Percentiles rank a stretch among this genome's conserved stretches.
Evolutionary conservation across 345 rosid genomes (phyloP).

Genomic region (Lepidium africanum): DNA sequence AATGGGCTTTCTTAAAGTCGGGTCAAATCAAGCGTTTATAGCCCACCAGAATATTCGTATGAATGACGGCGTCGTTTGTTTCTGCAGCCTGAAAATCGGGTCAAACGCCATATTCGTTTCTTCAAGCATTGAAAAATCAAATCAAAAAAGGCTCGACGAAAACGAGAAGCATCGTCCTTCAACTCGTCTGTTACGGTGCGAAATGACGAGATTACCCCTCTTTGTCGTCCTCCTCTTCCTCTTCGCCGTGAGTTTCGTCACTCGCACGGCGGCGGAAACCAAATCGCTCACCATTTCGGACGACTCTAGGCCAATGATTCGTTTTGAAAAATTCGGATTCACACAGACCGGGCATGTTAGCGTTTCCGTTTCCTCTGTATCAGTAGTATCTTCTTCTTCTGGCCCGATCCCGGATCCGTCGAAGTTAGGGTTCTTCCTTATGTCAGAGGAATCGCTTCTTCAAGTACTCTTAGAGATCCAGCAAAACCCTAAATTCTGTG

Average conservation of each 20-base stretch:
- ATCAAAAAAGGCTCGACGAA: background rate
- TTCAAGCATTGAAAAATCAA: background rate
- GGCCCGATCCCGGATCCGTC: slow-evolving; percentile 43
- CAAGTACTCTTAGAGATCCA: slow-evolving; percentile 75
- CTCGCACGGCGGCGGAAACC: slow-evolving; percentile 50
- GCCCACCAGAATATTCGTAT: background rate
- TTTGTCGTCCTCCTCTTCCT: slow-evolving; percentile 24
- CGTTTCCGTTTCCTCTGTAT: slow-evolving; percentile 58
- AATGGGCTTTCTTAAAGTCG: background rate
- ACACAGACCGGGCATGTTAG: slow-evolving; percentile 65
- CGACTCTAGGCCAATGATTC: slow-evolving; percentile 82
- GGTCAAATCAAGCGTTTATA: background rate
- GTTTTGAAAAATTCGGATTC: slow-evolving; percentile 92
- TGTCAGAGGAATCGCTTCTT: slow-evolving; percentile 80
- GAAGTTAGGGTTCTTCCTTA: slow-evolving; percentile 83
- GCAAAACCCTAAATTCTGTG: slow-evolving; percentile 70
- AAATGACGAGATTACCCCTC: slow-evolving; percentile 23
- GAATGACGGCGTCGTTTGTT: background rate
- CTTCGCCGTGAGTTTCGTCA: slow-evolving; percentile 26
- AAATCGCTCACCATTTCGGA: slow-evolving; percentile 47
- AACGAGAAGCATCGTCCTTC: slow-evolving; percentile 16
- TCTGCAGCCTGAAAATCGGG: background rate
- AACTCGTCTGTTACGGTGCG: background rate
- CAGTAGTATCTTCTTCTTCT: slow-evolving; percentile 39
- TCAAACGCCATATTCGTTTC: slow-evolving; percentile 6